Base-by-base conservation (phyloP, 2,329 filamentous ascomycete species). In the Xylaria sp. region DNA sequence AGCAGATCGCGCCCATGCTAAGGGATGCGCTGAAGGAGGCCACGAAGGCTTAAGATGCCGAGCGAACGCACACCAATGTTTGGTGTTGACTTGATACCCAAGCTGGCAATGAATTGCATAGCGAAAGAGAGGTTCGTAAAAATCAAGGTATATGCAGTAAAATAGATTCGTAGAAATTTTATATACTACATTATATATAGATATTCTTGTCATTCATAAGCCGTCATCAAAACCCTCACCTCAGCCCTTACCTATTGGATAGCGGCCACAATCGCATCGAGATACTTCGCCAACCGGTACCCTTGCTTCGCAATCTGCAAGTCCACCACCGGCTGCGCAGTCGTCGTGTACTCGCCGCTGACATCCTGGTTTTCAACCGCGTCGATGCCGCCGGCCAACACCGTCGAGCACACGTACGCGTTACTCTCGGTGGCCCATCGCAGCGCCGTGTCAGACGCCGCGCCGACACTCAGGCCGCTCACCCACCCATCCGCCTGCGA, bases 1-100 rank as follows among this genome's bases (percentile, higher is more conserved):
- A 89, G 71, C 86, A 91, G 69, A 79, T 93, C 21, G 87, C 84
- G 26, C 83, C 88, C 11, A 76, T 89, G 61, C 64, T 89, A 66
- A 80, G 85, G 52, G 81, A 87, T 59, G 79, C 77, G 0, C 75
- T 85, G 67, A 73, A 71, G 61, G 63, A 59, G 54, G 53, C 48
- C 41, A 40, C 16, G 22, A 38, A 40, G 4, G 39, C 17, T 39
- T 54, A 37, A 44, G 18, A 11, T 34, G 39, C 6, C 46, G n/a
- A n/a, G n/a, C n/a, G n/a, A n/a, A 20, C 2, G n/a, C 13, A 18
- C 17, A 21, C 34, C 13, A 4, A 9, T 42, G 42, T 20, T 2
- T 19, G 11, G 17, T 7, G 22, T 38, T 37, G 29, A 34, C 3
- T 34, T 34, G 29, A 34, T 34, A 34, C 29, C 29, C 29, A 34